Evolutionary conservation across 78 protist species (phyloP), one percentile per base, ranked within the genome.

Genomic region (Dictyostelium capitatum): DNA sequence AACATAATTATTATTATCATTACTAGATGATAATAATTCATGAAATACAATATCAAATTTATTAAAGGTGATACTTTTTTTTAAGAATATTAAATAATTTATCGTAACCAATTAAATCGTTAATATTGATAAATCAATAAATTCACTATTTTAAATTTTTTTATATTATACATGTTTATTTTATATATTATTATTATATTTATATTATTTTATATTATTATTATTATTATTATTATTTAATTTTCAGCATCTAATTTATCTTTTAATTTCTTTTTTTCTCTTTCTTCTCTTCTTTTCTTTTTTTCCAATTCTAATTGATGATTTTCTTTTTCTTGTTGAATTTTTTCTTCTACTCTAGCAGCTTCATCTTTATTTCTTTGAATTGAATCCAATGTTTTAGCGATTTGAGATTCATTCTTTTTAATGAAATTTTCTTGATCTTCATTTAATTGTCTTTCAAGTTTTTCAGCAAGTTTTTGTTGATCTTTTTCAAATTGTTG

Each of bases 241-340:
- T 67, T 67, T 67, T 67, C 75, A 30, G 28, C 25, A 6, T 67
- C 75, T 3, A 67, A 3, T 17, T 67, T 67, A 14, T 67, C 75
- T 32, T 67, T 67, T 67, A 67, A 67, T 67, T 67, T 67, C 23
- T 32, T 67, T 79, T 30, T 79, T 79, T 79, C 83, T 79, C 83
- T 79, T 51, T 79, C 83, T 7, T 79, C 83, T 79, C 56, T 79
- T 80, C 87, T 80, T 80, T 80, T 80, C 64, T 62, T 80, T 62
- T 43, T 80, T 28, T 80, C 87, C n/a, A 80, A 62, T 20, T 14
- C 57, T 25, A 80, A 23, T 23, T 17, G 28, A 1, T 23, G 46
- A n/a, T 56, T 57, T 46, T 80, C 87, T 64, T 62, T 80, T 56
- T 80, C 87, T 14, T 56, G 43, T 30, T 37, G 46, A 23, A 56